phyloP scores from a whole-genome alignment of 2,329 filamentous ascomycete species.

The Mollisiaceae sp. region DNA sequence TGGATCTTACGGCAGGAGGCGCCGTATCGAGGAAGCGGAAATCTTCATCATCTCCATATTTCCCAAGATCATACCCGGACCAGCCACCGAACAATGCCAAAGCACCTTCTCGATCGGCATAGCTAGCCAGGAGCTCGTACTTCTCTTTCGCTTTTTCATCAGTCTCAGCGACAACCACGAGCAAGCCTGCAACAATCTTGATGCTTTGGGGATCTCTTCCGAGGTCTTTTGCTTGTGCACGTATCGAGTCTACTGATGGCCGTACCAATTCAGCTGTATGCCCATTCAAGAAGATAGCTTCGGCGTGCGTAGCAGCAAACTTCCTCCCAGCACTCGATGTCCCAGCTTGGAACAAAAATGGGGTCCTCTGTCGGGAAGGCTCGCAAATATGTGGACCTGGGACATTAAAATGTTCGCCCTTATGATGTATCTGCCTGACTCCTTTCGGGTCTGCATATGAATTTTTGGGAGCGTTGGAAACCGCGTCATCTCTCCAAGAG shows the following conservation, averaged over 20 bases:
- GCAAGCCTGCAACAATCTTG: conserved; percentile 71
- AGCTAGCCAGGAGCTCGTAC: conserved; percentile 62
- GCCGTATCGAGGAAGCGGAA: conserved; percentile 55
- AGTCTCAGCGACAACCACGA: conserved; percentile 67
- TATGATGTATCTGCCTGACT: conserved; percentile 69
- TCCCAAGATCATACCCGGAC: conserved; percentile 69
- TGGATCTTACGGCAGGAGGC: conserved; percentile 54
- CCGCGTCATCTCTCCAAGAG: conserved; percentile 49
- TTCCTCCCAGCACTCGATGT: conserved; percentile 68
- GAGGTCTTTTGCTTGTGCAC: conserved; percentile 52
- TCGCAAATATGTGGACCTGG: conserved; percentile 70
- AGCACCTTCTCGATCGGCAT: conserved; percentile 69
- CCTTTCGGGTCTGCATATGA: conserved; percentile 63
- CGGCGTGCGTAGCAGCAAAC: conserved; percentile 73
- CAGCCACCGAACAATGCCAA: conserved; percentile 75
- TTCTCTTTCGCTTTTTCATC: conserved; percentile 70
- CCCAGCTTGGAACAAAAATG: conserved; percentile 63
- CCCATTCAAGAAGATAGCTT: conserved; percentile 72
- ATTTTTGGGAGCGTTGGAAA: conserved; percentile 62
- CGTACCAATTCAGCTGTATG: conserved; percentile 66
- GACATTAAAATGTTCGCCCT: conserved; percentile 66
- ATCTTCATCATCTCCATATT: conserved; percentile 67
- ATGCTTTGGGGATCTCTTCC: conserved; percentile 65
- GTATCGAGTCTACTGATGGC: conserved; percentile 66
- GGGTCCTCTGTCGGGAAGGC: conserved; percentile 38